These are phyloP conservation scores for Pezizomycotina sp. DNA, from an alignment of 2,329 filamentous ascomycete genomes.

Conservation along the genomic window DNA sequence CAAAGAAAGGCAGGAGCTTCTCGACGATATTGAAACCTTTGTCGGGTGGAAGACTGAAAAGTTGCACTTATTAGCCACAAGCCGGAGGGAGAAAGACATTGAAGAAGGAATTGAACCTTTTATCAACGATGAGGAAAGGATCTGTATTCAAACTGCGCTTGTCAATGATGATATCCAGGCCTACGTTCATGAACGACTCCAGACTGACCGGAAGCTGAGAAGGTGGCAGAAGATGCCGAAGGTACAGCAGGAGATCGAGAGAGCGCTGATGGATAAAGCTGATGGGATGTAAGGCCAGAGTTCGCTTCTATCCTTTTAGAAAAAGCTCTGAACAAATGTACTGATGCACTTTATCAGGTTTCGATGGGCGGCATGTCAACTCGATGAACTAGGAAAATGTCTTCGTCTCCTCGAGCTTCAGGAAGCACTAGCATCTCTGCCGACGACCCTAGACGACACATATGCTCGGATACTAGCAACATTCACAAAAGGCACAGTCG, in stretches of 20 bases:
- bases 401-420: constrained; percentile 22
- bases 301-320: constrained; percentile 18
- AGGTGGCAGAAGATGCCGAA: constrained; percentile 10
- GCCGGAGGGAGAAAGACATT: constrained; percentile 23
- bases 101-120: constrained; percentile 1
- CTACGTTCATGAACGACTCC: background rate
- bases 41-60: background rate
- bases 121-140: constrained; percentile 2
- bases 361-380: constrained; percentile 25
- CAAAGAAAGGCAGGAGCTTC: constrained; percentile 5
- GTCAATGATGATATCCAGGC: background rate
- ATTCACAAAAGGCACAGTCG: constrained; percentile 21
- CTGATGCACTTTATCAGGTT: constrained; percentile 20
- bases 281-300: constrained; percentile 20
- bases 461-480: constrained; percentile 27
- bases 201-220: too few relatives aligned
- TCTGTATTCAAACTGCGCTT: constrained; percentile 1
- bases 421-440: constrained; percentile 27
- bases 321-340: constrained; percentile 2
- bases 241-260: constrained; percentile 15
- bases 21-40: constrained; percentile 5
- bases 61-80: background rate
- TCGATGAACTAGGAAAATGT: constrained; percentile 23
- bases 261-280: constrained; percentile 12
- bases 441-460: constrained; percentile 28